A percentile compares a stretch with the other conserved stretches of the same genome.
These are phyloP conservation scores for Trametes gibbosa DNA, from an alignment of 768 basidiomycete species.

Conservation along the genomic window DNA sequence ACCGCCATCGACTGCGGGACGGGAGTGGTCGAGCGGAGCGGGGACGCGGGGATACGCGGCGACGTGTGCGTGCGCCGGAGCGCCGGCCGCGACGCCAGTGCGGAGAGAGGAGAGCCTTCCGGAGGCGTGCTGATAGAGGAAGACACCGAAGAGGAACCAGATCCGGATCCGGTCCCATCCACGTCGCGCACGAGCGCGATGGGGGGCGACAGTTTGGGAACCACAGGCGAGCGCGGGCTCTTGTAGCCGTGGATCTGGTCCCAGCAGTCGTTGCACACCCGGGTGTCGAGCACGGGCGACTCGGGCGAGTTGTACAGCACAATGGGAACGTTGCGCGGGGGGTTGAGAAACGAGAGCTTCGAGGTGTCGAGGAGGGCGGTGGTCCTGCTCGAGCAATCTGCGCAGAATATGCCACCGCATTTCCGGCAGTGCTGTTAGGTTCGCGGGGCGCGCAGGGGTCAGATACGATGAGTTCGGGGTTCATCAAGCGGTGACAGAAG, in stretches of 20 bases:
- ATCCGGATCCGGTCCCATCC: constrained; percentile 7
- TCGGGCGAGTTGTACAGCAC: constrained; percentile 52
- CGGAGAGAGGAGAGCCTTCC: constrained; percentile 19
- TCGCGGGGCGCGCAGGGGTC: not conserved
- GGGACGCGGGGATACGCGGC: constrained; percentile 32
- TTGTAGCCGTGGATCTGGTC: constrained; percentile 66
- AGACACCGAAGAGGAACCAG: constrained; percentile 32
- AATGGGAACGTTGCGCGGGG: constrained; percentile 67
- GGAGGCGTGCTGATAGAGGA: constrained; percentile 31
- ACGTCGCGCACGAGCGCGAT: constrained; percentile 15
- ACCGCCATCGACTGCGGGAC: constrained; percentile 19
- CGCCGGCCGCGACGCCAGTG: constrained; percentile 5
- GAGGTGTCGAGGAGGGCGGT: constrained; percentile 74
- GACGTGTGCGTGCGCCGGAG: constrained; percentile 33
- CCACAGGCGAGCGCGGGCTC: constrained; percentile 41
- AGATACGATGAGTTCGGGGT: constrained; percentile 26
- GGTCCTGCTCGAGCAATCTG: constrained; percentile 52
- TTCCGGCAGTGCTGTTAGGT: constrained; percentile 73
- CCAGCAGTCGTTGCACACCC: constrained; percentile 78
- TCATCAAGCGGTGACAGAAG: constrained; percentile 3
- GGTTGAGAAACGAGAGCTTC: constrained; percentile 64
- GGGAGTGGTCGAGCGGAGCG: constrained; percentile 26
- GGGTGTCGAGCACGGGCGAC: constrained; percentile 54
- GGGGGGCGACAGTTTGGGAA: constrained; percentile 19
- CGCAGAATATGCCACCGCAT: constrained; percentile 78